Evolutionary conservation across 768 basidiomycete genomes (phyloP).

Genomic region (Lentinula aciculospora): DNA sequence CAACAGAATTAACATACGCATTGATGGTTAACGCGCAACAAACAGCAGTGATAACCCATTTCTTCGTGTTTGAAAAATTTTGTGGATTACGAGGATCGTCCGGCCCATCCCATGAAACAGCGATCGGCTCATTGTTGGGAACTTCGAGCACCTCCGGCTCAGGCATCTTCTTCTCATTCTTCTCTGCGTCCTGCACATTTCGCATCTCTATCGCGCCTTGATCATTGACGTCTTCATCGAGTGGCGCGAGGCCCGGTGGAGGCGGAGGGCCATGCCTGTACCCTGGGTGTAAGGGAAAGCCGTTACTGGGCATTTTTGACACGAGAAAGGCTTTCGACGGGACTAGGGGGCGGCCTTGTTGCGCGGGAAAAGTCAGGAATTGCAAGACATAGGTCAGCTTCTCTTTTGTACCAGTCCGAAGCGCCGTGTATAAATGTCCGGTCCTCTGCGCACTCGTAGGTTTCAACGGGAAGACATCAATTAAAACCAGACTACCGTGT

Average conservation of each 20-base stretch:
- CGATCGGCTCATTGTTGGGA: background rate
- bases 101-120: conserved; percentile 49
- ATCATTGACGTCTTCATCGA: background rate
- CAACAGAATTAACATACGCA: conserved; percentile 40
- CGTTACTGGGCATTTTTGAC: background rate
- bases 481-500: background rate
- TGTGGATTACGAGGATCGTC: conserved; percentile 48
- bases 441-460: too few species aligned
- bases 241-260: background rate
- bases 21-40: conserved; percentile 47
- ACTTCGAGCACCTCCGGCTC: background rate
- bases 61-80: conserved; percentile 55
- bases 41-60: conserved; percentile 42
- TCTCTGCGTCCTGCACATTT: background rate
- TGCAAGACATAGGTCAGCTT: background rate
- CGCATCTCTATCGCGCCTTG: background rate
- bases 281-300: background rate
- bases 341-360: background rate
- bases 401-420: background rate
- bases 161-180: conserved; percentile 4
- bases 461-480: background rate
- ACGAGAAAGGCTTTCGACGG: background rate
- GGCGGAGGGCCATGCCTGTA: background rate
- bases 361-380: conserved; percentile 2
- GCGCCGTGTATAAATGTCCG: background rate